Evolutionary conservation across 441 rosid genomes (phyloP).

Genomic region (Pelargonium cotyledonis): DNA sequence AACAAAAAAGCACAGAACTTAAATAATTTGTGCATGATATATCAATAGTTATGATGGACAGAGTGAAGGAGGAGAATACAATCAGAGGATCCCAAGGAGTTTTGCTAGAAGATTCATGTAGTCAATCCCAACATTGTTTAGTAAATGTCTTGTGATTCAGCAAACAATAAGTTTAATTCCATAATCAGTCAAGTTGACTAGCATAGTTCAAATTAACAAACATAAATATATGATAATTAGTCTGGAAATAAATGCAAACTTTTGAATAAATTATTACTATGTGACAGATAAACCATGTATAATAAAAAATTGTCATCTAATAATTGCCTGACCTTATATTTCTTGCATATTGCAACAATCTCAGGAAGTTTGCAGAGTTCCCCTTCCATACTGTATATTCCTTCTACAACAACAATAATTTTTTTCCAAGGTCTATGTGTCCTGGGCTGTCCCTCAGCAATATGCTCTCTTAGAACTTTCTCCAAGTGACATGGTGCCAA

Average conservation of each 20-base stretch:
- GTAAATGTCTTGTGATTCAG: too few relatives aligned
- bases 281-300: neutral
- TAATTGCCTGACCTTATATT: conserved; percentile 48
- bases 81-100: too few relatives aligned
- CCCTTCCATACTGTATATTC: conserved; percentile 93
- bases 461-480: conserved; percentile 77
- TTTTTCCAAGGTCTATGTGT: conserved; percentile 94
- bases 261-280: neutral
- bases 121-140: too few relatives aligned
- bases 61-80: too few relatives aligned
- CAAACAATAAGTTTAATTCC: too few relatives aligned
- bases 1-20: neutral
- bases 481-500: conserved; percentile 82
- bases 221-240: neutral
- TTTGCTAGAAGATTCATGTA: too few relatives aligned
- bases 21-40: neutral
- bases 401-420: conserved; percentile 74
- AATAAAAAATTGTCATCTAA: neutral
- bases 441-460: conserved; percentile 83
- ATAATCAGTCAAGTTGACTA: too few relatives aligned
- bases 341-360: conserved; percentile 71
- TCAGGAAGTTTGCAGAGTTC: conserved; percentile 77
- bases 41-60: neutral
- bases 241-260: neutral
- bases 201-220: neutral